A percentile compares a stretch with the other conserved stretches of the same genome.
phyloP scores from a whole-genome alignment of 176 grass and related monocot genomes.

The Carex scoparia region DNA sequence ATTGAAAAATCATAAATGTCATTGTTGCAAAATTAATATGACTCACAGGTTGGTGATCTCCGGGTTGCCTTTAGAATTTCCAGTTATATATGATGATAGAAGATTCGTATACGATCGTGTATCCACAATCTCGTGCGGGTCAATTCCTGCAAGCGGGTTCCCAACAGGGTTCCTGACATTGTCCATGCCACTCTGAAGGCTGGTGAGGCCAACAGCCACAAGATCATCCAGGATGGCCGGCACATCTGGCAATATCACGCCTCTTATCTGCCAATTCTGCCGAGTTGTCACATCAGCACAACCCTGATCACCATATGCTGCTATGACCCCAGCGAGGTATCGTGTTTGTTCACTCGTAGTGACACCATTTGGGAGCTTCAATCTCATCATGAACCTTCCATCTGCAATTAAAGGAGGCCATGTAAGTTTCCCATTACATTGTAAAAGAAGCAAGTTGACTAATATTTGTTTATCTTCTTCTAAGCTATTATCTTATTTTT shows the following conservation, averaged over 20 bases:
- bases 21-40: background rate
- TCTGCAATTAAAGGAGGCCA: conserved; percentile 32
- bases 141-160: conserved; percentile 88
- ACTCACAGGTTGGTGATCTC: conserved; percentile 73
- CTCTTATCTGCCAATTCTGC: conserved; percentile 99
- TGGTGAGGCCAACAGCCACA: conserved; percentile 63
- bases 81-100: conserved; percentile 71
- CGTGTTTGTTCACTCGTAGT: conserved; percentile 95
- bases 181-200: conserved; percentile 98
- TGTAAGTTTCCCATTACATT: background rate
- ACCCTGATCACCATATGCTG: conserved; percentile 66
- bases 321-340: conserved; percentile 81
- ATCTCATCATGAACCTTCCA: conserved; percentile 93
- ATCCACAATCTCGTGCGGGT: conserved; percentile 87
- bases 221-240: conserved; percentile 77
- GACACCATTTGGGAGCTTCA: conserved; percentile 94
- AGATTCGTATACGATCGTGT: conserved; percentile 85
- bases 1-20: background rate
- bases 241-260: conserved; percentile 78
- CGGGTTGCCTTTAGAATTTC: conserved; percentile 59
- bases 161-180: conserved; percentile 94
- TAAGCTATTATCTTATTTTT: background rate
- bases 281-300: conserved; percentile 94
- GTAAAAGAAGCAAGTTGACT: background rate
- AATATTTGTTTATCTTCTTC: background rate